These are phyloP conservation scores for Phytopythium oedochilum DNA, from an alignment of 352 stramenopile species.

Conservation along the genomic window DNA sequence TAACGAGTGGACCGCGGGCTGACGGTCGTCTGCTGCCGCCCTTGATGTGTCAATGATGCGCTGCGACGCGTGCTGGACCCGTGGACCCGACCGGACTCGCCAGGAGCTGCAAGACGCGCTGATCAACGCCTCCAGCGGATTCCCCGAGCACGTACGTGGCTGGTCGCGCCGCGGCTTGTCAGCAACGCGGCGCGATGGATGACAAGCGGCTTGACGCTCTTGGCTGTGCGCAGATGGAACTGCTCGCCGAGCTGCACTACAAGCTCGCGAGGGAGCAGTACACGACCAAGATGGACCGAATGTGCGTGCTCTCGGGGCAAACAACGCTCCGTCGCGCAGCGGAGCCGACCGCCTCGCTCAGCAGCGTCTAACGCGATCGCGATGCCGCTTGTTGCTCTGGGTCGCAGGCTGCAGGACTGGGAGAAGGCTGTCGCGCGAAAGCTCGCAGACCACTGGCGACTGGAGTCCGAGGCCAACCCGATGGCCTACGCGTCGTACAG, in stretches of 20 bases:
- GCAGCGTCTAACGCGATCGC: not conserved
- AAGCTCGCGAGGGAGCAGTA: conserved; percentile 72
- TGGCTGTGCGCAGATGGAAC: conserved; percentile 33
- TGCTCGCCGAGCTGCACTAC: conserved; percentile 78
- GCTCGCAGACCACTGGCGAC: conserved; percentile 71
- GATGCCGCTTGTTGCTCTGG: not conserved
- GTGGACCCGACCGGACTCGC: not conserved
- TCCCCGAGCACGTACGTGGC: conserved; percentile 39
- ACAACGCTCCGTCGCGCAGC: not conserved
- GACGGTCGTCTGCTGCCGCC: not conserved
- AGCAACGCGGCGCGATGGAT: too few relatives aligned
- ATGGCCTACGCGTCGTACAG: conserved; percentile 51
- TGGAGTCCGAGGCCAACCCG: conserved; percentile 60
- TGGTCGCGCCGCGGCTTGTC: not conserved
- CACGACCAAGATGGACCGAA: conserved; percentile 74
- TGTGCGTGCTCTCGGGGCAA: conserved; percentile 31
- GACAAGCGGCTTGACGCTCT: too few relatives aligned
- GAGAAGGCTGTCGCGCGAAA: conserved; percentile 71
- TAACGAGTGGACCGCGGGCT: not conserved
- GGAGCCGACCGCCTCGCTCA: conserved; percentile 5
- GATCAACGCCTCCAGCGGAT: conserved; percentile 31
- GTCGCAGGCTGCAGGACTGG: conserved; percentile 74
- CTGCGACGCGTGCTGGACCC: conserved; percentile 1
- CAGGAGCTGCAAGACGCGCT: conserved; percentile 70
- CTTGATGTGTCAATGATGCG: not conserved